phyloP scores from a whole-genome alignment of 441 rosid genomes.

The Populus hybrid region DNA sequence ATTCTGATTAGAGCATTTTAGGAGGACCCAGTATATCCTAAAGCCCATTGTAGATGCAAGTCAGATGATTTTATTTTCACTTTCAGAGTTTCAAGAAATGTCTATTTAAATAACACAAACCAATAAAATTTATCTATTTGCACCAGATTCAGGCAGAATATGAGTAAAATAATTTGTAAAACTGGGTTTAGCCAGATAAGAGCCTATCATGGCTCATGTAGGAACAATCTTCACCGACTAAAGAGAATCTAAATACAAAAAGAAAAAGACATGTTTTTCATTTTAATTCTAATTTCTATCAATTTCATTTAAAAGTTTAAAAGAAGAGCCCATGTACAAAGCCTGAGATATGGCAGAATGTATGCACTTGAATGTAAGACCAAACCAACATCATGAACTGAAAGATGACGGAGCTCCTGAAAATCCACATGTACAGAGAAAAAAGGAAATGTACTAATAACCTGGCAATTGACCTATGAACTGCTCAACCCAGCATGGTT shows the following conservation, averaged over 20 bases:
- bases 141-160: background rate
- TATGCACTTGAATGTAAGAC: background rate
- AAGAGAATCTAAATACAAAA: background rate
- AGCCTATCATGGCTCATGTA: background rate
- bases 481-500: background rate
- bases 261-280: background rate
- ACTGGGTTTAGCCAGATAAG: background rate
- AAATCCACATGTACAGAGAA: background rate
- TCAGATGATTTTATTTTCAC: background rate
- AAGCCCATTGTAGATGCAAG: background rate
- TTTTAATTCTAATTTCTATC: background rate
- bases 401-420: background rate
- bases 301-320: background rate
- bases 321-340: background rate
- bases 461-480: background rate
- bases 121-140: background rate
- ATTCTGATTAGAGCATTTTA: too few relatives aligned
- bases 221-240: background rate
- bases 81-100: background rate
- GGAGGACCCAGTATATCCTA: background rate
- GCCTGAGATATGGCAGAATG: background rate
- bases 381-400: background rate
- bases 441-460: background rate
- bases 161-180: background rate
- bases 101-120: background rate